phyloP scores from a whole-genome alignment of 2,329 filamentous ascomycete genomes.

The Colletotrichum horii region DNA sequence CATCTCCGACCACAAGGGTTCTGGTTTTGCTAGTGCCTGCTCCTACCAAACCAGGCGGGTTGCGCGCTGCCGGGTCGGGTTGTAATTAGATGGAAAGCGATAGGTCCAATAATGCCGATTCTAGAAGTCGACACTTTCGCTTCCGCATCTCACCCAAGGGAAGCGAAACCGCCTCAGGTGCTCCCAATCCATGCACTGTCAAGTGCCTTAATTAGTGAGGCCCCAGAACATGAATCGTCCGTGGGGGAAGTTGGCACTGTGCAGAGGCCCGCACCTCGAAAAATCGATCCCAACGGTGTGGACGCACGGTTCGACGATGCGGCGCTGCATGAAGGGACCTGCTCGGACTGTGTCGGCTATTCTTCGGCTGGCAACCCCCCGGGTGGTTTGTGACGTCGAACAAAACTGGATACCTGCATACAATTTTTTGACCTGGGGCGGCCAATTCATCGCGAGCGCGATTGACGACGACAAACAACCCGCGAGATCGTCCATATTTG shows the following conservation, averaged over 20 bases:
- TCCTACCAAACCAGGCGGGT: background rate
- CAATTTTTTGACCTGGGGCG: constrained; percentile 12
- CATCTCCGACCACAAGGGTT: constrained; percentile 12
- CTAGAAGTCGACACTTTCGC: constrained; percentile 16
- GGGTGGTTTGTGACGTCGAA: constrained; percentile 4
- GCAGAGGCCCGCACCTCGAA: constrained; percentile 6
- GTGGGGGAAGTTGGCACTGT: background rate
- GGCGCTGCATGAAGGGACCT: background rate
- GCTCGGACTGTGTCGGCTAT: background rate
- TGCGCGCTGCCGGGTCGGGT: background rate
- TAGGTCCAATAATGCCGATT: constrained; percentile 1
- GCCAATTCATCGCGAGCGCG: background rate
- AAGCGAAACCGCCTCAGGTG: constrained; percentile 15
- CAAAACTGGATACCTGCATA: constrained; percentile 10
- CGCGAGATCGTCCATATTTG: background rate
- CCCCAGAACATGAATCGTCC: background rate
- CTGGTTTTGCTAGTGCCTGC: background rate
- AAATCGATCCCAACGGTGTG: background rate
- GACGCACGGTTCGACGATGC: background rate
- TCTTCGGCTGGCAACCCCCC: background rate
- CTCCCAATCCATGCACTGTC: background rate
- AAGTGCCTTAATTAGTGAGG: constrained; percentile 4
- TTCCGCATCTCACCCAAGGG: background rate
- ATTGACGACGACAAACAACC: background rate
- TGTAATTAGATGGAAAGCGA: constrained; percentile 12